A percentile compares a stretch with the other conserved stretches of the same genome.
phyloP scores from a whole-genome alignment of 768 basidiomycete genomes.

The Mycena sanguinolenta region DNA sequence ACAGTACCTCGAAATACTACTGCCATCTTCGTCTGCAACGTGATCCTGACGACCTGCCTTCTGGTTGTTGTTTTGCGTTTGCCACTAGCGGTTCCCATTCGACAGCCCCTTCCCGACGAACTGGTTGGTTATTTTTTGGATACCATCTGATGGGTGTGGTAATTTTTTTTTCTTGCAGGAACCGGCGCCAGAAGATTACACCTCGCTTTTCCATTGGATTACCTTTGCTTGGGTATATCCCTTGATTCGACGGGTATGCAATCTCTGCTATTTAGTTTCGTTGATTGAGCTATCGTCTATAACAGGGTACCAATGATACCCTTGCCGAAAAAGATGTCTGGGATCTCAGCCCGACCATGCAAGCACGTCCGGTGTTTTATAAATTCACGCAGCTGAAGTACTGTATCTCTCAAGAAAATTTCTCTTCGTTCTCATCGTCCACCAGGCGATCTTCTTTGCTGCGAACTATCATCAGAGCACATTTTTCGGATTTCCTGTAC shows the following conservation, averaged over 20 bases:
- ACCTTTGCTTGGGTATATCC: conserved; percentile 81
- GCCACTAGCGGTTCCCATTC: not conserved
- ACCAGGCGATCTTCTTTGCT: conserved; percentile 56
- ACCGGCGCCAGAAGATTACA: conserved; percentile 76
- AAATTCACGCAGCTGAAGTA: conserved; percentile 51
- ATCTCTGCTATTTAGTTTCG: not conserved
- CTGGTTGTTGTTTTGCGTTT: conserved; percentile 4
- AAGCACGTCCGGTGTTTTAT: conserved; percentile 73
- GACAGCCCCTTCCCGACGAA: not conserved
- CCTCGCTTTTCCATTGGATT: conserved; percentile 76
- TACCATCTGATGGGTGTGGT: not conserved
- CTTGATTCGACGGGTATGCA: conserved; percentile 62
- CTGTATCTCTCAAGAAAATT: not conserved
- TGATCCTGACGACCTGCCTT: not conserved
- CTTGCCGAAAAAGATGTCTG: conserved; percentile 81
- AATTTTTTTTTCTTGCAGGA: not conserved
- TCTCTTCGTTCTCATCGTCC: conserved; percentile 4
- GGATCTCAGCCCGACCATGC: conserved; percentile 76
- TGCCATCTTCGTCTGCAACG: not conserved
- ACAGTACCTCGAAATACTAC: not conserved
- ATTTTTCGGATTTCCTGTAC: conserved; percentile 62
- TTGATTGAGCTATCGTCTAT: not conserved
- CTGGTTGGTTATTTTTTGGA: not conserved
- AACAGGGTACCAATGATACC: conserved; percentile 61
- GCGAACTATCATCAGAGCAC: conserved; percentile 56